These are phyloP conservation scores for Phaeotremella skinneri DNA, from an alignment of 768 basidiomycete species.

Conservation along the genomic window DNA sequence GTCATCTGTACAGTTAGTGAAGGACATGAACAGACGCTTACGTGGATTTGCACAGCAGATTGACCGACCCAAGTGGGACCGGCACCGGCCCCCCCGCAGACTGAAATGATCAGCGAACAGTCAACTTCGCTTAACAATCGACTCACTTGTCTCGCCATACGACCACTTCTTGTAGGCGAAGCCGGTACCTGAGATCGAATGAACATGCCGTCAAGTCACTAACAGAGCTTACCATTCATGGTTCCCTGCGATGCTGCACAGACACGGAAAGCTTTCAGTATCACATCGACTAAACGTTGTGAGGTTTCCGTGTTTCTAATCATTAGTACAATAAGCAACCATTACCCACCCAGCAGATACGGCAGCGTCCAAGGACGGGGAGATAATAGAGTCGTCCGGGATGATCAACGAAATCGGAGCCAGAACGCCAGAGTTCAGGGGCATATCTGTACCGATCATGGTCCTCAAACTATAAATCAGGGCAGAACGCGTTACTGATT, in stretches of 20 bases:
- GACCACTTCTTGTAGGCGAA: constrained; percentile 1
- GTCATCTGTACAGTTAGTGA: constrained; percentile 13
- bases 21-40: too few species aligned
- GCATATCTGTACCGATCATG: constrained; percentile 20
- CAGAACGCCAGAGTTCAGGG: constrained; percentile 21
- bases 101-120: not conserved
- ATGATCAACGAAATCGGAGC: constrained; percentile 13
- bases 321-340: too few species aligned
- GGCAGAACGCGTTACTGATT: constrained; percentile 14
- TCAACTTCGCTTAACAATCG: not conserved
- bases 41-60: too few species aligned
- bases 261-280: constrained; percentile 17
- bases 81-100: not conserved
- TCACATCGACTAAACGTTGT: constrained; percentile 12
- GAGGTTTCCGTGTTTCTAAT: constrained; percentile 11
- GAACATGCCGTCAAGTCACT: too few species aligned
- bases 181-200: constrained; percentile 60
- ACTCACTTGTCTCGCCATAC: constrained; percentile 11
- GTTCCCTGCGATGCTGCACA: constrained; percentile 11
- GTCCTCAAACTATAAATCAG: constrained; percentile 25
- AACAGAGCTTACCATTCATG: constrained; percentile 1
- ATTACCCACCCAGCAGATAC: too few species aligned
- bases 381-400: constrained; percentile 13
- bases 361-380: constrained; percentile 10
- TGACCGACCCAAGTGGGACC: not conserved